Base-by-base conservation (phyloP, 176 grass and related monocot species). In the Zoysia japonica region DNA sequence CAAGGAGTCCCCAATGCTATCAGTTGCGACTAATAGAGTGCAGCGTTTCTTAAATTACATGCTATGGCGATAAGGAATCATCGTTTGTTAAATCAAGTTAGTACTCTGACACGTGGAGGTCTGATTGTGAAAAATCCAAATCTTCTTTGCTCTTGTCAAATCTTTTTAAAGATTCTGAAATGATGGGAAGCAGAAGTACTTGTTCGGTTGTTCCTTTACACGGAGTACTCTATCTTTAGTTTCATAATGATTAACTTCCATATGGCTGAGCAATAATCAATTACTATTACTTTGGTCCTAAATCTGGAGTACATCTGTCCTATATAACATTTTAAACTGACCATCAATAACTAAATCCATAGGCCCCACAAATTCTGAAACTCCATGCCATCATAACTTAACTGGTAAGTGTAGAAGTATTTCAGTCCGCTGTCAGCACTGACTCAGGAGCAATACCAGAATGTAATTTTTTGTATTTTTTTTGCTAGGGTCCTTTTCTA, bases 381-480 rank as follows among this genome's bases (percentile, higher is more conserved):
- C 5, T 81, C 35, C 19, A 65, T 28, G n/a, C 11, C 19, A 28
- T 44, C 39, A 69, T 52, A 70, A 6, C 53, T 54, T 67, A 61
- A 5, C 36, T 61, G 12, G 62, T 62, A 28, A 28, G 28, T 28
- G 28, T 28, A 28, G 28, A 74, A 53, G 19, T 39, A 47, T 47
- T n/a, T 69, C 38, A 62, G 40, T 67, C 16, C 52, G 28, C 11
- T 14, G 61, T 35, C 20, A 68, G 70, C 20, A 19, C 62, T 79
- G 76, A 67, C 48, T 82, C 52, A 52, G 45, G 74, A 79, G 61
- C 39, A 59, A 36, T 88, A 19, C 54, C 64, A 75, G 47, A 84
- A 79, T 62, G 52, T 49, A 68, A 66, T 52, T 61, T 36, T 69
- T 53, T 80, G 46, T 37, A 72, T 52, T 61, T 36, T 69, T 53